Evolutionary conservation across 768 basidiomycete species (phyloP).

Genomic region (Russula sp.): DNA sequence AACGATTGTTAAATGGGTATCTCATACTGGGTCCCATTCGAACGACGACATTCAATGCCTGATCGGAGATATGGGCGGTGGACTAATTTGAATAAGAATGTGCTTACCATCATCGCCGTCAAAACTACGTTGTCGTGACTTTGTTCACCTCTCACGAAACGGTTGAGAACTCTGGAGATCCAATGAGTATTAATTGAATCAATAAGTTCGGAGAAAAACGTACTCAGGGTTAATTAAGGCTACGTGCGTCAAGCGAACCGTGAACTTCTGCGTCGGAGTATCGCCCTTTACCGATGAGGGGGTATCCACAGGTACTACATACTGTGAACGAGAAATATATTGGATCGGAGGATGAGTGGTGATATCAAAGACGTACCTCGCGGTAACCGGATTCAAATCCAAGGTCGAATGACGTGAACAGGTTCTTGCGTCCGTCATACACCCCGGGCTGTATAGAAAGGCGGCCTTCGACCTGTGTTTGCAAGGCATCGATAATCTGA

Average conservation of each 20-base stretch:
- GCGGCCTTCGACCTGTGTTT: constrained; percentile 45
- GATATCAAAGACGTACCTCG: constrained; percentile 36
- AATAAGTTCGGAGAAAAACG: constrained; percentile 31
- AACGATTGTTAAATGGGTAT: constrained; percentile 63
- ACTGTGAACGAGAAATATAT: constrained; percentile 34
- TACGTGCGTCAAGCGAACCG: constrained; percentile 57
- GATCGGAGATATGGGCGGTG: not conserved
- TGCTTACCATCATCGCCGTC: constrained; percentile 54
- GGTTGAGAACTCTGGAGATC: constrained; percentile 45
- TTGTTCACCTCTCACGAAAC: constrained; percentile 58
- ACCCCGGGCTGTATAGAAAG: constrained; percentile 68
- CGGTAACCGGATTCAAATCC: constrained; percentile 43
- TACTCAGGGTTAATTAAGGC: constrained; percentile 80
- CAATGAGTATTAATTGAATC: not conserved
- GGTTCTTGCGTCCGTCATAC: constrained; percentile 75
- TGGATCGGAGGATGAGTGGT: not conserved
- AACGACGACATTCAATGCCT: constrained; percentile 70
- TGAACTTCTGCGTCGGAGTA: constrained; percentile 11
- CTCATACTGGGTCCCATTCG: constrained; percentile 63
- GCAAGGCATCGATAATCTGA: constrained; percentile 58
- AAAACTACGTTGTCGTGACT: constrained; percentile 59
- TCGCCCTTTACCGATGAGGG: not conserved
- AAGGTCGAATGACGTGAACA: constrained; percentile 54
- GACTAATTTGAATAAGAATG: not conserved
- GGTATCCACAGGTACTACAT: constrained; percentile 44